Percentiles rank a stretch among this genome's conserved stretches.
phyloP scores from a whole-genome alignment of 78 protist genomes.

The Dictyostelium firmibasis region DNA sequence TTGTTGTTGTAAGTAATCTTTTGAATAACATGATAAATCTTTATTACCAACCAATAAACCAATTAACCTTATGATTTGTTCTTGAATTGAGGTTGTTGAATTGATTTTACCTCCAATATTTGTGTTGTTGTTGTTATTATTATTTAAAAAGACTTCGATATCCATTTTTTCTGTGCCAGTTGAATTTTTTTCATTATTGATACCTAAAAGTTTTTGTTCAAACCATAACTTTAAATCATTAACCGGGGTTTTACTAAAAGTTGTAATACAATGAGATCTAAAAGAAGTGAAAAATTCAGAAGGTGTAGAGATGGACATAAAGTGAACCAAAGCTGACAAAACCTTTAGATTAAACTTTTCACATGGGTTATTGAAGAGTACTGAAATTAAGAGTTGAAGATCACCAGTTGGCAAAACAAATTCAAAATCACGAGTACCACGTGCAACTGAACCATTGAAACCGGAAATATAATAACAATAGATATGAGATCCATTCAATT shows the following conservation, averaged over 20 bases:
- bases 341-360: constrained; percentile 20
- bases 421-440: constrained; percentile 24
- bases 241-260: not conserved
- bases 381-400: not conserved
- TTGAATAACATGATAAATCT: constrained; percentile 18
- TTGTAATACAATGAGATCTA: not conserved
- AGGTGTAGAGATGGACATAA: constrained; percentile 45
- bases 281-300: constrained; percentile 20
- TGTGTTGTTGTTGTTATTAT: not conserved
- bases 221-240: constrained; percentile 27
- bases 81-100: constrained; percentile 26
- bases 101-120: not conserved
- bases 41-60: constrained; percentile 42
- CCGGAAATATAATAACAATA: constrained; percentile 52
- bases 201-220: constrained; percentile 52
- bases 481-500: constrained; percentile 13
- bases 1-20: not conserved
- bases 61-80: constrained; percentile 17
- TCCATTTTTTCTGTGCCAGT: not conserved
- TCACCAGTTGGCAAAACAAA: constrained; percentile 36
- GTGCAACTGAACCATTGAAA: not conserved
- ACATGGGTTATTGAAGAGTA: not conserved
- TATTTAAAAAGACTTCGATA: not conserved
- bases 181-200: not conserved
- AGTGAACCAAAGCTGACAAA: not conserved